Percentiles rank a stretch among this genome's conserved stretches.
Evolutionary conservation across 805 yeast species (phyloP).

Genomic region (Myxozyma nipponensis): DNA sequence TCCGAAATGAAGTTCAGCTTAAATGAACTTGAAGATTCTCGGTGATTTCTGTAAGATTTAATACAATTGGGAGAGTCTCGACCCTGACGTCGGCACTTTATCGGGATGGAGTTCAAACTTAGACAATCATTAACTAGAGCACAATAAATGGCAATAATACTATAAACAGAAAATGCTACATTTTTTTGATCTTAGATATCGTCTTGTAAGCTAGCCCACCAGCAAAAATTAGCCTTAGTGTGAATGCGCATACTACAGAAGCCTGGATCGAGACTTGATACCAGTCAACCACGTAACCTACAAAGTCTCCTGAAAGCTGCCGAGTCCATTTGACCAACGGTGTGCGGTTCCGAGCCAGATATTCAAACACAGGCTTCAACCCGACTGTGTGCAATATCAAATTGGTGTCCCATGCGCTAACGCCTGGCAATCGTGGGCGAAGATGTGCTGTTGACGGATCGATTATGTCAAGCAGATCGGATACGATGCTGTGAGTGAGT

Average conservation of each 20-base stretch:
- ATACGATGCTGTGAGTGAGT: slow-evolving; percentile 36
- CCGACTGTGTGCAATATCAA: background rate
- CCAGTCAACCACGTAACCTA: background rate
- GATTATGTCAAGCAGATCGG: slow-evolving; percentile 31
- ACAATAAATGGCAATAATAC: no score
- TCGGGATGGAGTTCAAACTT: no score
- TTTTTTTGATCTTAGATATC: no score
- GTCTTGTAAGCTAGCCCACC: background rate
- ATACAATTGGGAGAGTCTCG: no score
- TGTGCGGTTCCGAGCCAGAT: background rate
- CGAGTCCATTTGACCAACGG: background rate
- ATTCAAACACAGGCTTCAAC: background rate
- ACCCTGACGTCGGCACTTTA: no score
- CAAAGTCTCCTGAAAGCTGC: background rate
- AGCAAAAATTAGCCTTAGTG: background rate
- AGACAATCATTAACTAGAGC: no score
- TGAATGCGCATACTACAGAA: background rate
- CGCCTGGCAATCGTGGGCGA: slow-evolving; percentile 15
- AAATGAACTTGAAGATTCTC: no score
- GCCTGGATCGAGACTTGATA: background rate
- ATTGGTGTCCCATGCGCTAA: slow-evolving; percentile 12
- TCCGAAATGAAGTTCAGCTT: no score
- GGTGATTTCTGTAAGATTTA: no score
- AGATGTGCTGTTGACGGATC: slow-evolving; percentile 1
- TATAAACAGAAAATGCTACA: no score